Evolutionary conservation across 2,329 filamentous ascomycete species (phyloP).

Genomic region (Eurotiales sp.): DNA sequence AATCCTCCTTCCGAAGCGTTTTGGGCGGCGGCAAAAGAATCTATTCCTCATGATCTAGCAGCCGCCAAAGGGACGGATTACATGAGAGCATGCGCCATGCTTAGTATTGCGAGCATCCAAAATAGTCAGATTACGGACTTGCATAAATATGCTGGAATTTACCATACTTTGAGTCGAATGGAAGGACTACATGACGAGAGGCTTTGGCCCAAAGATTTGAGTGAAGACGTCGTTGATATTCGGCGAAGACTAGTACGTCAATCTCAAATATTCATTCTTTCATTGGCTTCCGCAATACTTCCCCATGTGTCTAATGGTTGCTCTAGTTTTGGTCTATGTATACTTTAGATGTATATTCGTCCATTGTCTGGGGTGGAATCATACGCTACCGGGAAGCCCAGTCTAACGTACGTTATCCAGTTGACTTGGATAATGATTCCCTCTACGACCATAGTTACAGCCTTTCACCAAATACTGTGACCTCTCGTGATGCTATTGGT

Average conservation of each 20-base stretch:
- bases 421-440: slow-evolving; percentile 46
- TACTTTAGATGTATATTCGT: slow-evolving; percentile 53
- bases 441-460: slow-evolving; percentile 31
- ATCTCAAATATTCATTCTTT: too few relatives aligned
- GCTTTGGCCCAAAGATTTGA: slow-evolving; percentile 48
- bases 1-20: slow-evolving; percentile 21
- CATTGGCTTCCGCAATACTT: too few relatives aligned
- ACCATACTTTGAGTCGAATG: slow-evolving; percentile 48
- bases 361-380: slow-evolving; percentile 51
- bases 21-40: neutral
- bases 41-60: neutral
- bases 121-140: slow-evolving; percentile 48
- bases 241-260: slow-evolving; percentile 43
- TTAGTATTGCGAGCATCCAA: slow-evolving; percentile 52
- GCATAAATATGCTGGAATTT: slow-evolving; percentile 51
- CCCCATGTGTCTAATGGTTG: too few relatives aligned
- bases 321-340: slow-evolving; percentile 57
- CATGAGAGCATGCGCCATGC: slow-evolving; percentile 46
- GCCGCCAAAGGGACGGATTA: slow-evolving; percentile 27
- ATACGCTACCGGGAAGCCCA: slow-evolving; percentile 46
- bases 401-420: slow-evolving; percentile 47
- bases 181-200: slow-evolving; percentile 52
- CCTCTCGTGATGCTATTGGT: too few relatives aligned
- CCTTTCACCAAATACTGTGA: too few relatives aligned
- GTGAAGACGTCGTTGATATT: slow-evolving; percentile 47